Evolutionary conservation across 169 alveolate species (phyloP), one percentile per base, ranked within the genome.

Genomic region (Plasmodium falciparum): DNA sequence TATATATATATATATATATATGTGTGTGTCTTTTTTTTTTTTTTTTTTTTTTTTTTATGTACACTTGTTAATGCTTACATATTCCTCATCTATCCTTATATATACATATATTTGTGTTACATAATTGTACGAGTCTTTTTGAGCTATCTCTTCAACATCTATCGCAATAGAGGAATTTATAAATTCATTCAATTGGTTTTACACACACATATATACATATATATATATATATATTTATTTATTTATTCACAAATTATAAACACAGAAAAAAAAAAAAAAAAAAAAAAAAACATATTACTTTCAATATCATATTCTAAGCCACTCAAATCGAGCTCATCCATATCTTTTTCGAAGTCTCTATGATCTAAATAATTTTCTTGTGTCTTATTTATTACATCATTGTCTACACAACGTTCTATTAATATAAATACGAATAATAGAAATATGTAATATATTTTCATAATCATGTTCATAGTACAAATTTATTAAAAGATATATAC

Each of bases 241-340:
- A n/a, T n/a, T n/a, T n/a, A 65, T 65, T 29, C 26, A 65, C 22
- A 8, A 12, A 26, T 29, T 59, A n/a, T 12, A 59, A 15, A 59
- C 29, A 17, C 29, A n/a, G n/a, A n/a, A n/a, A n/a, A n/a, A n/a
- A n/a, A n/a, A n/a, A 59, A 9, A 9, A 24, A 29, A 22, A 24
- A 24, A 26, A 26, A 8, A 65, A 8, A 7, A 22, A n/a, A 54
- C 13, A 24, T 29, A 1, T 6, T 12, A 80, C 90, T 71, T 80
- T 49, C 83, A 61, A 80, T 67, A 2, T 80, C 90, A 33, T 69
- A 66, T 56, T 80, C 90, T 29, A 80, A 61, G 9, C 90, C 90
- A 26, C 73, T 67, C 6, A 80, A 69, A 49, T 80, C 90, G 12
- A 80, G 15, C 20, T 80, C 90, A 45, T 56, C 78, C 62, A 80